A percentile compares a stretch with the other conserved stretches of the same genome.
Conservation (phyloP, 192 early-diverging fungal genomes). For the Mortierella hygrophila region DNA sequence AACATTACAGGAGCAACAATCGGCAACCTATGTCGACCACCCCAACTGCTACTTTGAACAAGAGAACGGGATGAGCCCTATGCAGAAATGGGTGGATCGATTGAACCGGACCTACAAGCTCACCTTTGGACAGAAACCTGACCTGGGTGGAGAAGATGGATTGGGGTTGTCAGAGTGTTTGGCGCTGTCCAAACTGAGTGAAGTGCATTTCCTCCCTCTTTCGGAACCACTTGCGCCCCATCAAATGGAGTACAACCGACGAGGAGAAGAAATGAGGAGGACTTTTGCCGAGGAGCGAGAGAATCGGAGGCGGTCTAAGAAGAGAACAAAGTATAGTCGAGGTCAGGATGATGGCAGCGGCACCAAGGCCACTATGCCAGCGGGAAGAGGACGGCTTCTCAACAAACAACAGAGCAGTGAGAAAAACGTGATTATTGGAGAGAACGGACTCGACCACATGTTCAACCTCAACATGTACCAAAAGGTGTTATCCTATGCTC, state of each 20-base stretch:
- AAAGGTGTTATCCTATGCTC: slow-evolving; percentile 13
- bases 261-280: slow-evolving; percentile 6
- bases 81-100: slow-evolving; percentile 37
- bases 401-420: background rate
- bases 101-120: slow-evolving; percentile 20
- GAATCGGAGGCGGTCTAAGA: background rate
- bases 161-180: slow-evolving; percentile 40
- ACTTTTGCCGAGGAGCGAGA: background rate
- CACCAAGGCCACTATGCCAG: background rate
- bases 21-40: background rate
- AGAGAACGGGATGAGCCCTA: slow-evolving; percentile 13
- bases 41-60: background rate
- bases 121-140: slow-evolving; percentile 24
- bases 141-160: slow-evolving; percentile 21
- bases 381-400: background rate
- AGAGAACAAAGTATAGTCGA: background rate
- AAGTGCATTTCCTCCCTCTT: slow-evolving; percentile 10
- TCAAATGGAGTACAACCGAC: background rate
- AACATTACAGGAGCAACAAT: background rate
- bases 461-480: slow-evolving; percentile 38
- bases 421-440: background rate
- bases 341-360: background rate
- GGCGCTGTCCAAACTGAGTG: slow-evolving; percentile 25
- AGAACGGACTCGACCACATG: slow-evolving; percentile 32
- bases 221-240: slow-evolving; percentile 14